Percentiles rank a stretch among this genome's conserved stretches.
Evolutionary conservation across 2,329 filamentous ascomycete species (phyloP).

Genomic region (Monascus ruber): DNA sequence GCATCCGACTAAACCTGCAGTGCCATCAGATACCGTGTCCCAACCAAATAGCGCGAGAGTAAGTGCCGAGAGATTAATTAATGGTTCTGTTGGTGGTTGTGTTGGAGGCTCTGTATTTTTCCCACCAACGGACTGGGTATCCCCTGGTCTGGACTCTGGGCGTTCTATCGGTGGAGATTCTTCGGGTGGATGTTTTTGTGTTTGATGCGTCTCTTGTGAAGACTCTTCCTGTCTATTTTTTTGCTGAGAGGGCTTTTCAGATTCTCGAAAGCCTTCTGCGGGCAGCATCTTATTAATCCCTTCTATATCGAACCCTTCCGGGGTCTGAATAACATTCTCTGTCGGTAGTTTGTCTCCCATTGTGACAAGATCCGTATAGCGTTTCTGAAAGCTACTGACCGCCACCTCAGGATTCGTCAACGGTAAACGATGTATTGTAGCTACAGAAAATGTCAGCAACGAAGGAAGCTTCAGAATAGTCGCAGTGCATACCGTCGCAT

Average conservation of each 20-base stretch:
- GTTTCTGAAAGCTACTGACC: conserved; percentile 46
- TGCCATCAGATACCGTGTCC: conserved; percentile 43
- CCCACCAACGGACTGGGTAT: not conserved
- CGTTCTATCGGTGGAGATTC: not conserved
- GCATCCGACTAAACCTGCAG: conserved; percentile 60
- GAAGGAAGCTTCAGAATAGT: not conserved
- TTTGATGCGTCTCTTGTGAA: not conserved
- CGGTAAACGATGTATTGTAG: conserved; percentile 54
- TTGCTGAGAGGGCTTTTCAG: not conserved
- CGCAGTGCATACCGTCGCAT: conserved; percentile 58
- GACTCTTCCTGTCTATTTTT: not conserved
- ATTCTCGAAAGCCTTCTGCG: conserved; percentile 10
- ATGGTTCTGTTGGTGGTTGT: conserved; percentile 6
- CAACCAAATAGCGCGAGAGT: conserved; percentile 63
- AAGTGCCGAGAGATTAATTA: conserved; percentile 52
- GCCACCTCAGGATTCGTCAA: conserved; percentile 51
- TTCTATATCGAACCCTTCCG: conserved; percentile 21
- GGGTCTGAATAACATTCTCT: conserved; percentile 17
- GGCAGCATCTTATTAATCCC: conserved; percentile 19
- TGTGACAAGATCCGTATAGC: conserved; percentile 48
- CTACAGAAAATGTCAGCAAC: conserved; percentile 23
- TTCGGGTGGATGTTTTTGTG: not conserved
- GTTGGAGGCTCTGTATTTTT: conserved; percentile 4
- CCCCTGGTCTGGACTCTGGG: not conserved
- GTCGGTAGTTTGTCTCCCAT: conserved; percentile 28